phyloP scores from a whole-genome alignment of 192 early-diverging fungal species.

The Nowakowskiella sp. region DNA sequence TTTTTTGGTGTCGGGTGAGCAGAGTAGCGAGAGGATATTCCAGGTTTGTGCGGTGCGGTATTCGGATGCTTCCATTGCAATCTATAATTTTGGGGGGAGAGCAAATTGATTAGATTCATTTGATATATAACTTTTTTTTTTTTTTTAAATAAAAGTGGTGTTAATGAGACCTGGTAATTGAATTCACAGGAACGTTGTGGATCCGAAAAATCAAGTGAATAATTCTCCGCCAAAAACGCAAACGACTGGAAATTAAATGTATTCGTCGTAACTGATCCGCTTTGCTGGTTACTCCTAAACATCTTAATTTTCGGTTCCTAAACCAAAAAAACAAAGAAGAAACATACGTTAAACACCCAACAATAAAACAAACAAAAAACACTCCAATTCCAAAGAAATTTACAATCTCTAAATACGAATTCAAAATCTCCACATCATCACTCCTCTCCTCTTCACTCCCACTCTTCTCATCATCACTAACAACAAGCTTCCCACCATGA shows the following conservation, averaged over 20 bases:
- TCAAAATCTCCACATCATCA: background rate
- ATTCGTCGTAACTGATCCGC: slow-evolving; percentile 33
- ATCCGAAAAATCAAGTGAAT: slow-evolving; percentile 38
- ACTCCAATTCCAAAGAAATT: too few species aligned
- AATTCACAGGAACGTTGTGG: slow-evolving; percentile 47
- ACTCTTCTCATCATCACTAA: too few species aligned
- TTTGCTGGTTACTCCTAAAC: slow-evolving; percentile 18
- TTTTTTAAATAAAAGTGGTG: too few species aligned
- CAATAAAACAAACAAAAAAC: too few species aligned
- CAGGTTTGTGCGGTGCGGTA: slow-evolving; percentile 65
- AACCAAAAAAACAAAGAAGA: background rate
- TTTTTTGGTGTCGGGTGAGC: too few species aligned
- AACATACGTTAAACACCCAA: too few species aligned
- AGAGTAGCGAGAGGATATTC: slow-evolving; percentile 62
- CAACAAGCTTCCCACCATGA: too few species aligned
- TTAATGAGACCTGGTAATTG: slow-evolving; percentile 48
- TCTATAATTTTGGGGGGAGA: slow-evolving; percentile 19
- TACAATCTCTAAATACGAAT: background rate
- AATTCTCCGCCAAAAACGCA: slow-evolving; percentile 60
- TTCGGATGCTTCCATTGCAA: slow-evolving; percentile 52
- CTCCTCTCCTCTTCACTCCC: background rate
- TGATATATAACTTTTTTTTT: too few species aligned
- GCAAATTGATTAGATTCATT: slow-evolving; percentile 4
- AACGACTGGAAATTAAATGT: slow-evolving; percentile 61
- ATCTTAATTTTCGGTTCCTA: background rate